Percentiles rank a stretch among this genome's conserved stretches.
These are phyloP conservation scores for Botrytis porri DNA, from an alignment of 2,329 filamentous ascomycete species.

Conservation along the genomic window DNA sequence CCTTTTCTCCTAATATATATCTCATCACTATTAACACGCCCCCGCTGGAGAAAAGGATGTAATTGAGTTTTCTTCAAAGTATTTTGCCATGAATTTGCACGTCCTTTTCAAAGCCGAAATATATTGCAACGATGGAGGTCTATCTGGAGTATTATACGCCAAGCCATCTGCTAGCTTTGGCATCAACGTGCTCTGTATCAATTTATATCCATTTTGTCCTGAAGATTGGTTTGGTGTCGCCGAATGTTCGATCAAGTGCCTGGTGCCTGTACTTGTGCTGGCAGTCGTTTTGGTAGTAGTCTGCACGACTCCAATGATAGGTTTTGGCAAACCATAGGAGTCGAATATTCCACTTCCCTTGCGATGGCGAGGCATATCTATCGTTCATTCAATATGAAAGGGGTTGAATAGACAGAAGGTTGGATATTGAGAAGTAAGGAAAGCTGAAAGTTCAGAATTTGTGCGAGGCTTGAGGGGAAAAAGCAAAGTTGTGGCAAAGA, in stretches of 20 bases:
- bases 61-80: not conserved
- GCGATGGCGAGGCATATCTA: not conserved
- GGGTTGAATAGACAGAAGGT: not conserved
- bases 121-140: not conserved
- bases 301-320: not conserved
- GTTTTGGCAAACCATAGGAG: not conserved
- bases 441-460: slow-evolving; percentile 8
- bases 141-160: not conserved
- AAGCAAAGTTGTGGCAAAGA: slow-evolving; percentile 10
- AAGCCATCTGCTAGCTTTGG: slow-evolving; percentile 9
- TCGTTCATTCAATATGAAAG: not conserved
- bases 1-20: not conserved
- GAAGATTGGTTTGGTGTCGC: not conserved
- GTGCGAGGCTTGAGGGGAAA: slow-evolving; percentile 10
- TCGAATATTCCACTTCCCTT: not conserved
- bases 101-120: slow-evolving; percentile 8
- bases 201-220: not conserved
- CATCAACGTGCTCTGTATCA: slow-evolving; percentile 4
- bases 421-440: slow-evolving; percentile 10
- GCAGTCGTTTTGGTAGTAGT: not conserved
- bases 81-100: slow-evolving; percentile 4
- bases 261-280: not conserved
- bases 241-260: not conserved
- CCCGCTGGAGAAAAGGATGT: not conserved
- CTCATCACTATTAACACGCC: not conserved